Evolutionary conservation across 2,329 filamentous ascomycete genomes (phyloP).

Genomic region (Rutstroemia sydowiana): DNA sequence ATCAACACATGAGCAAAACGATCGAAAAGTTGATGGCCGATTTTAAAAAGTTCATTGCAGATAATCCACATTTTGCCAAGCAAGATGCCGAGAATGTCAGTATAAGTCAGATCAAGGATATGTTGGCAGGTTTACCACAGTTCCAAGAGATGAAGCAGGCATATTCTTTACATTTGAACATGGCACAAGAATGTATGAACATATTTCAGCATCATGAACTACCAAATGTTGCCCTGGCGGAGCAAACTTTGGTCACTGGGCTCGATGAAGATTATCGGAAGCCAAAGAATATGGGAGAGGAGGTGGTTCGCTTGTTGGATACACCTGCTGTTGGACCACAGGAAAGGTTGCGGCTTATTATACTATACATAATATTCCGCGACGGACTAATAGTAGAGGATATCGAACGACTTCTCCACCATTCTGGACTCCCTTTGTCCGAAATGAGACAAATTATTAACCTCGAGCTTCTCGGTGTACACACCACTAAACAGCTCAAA

Average conservation of each 20-base stretch:
- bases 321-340: conserved; percentile 64
- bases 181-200: conserved; percentile 97
- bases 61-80: conserved; percentile 88
- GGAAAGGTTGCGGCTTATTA: conserved; percentile 77
- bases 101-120: conserved; percentile 89
- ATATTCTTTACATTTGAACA: conserved; percentile 88
- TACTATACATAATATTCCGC: conserved; percentile 78
- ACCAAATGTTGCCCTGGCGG: conserved; percentile 76
- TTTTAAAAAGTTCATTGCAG: conserved; percentile 83
- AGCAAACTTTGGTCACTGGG: conserved; percentile 87
- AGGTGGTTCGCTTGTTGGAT: conserved; percentile 81
- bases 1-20: conserved; percentile 96
- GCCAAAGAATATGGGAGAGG: conserved; percentile 80
- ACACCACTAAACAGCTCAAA: conserved; percentile 65
- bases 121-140: conserved; percentile 89
- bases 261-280: conserved; percentile 88
- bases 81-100: conserved; percentile 61
- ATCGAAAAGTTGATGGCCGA: conserved; percentile 89
- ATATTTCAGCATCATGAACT: conserved; percentile 81
- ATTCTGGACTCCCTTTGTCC: conserved; percentile 68
- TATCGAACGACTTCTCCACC: conserved; percentile 73
- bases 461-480: conserved; percentile 73
- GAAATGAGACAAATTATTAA: conserved; percentile 70
- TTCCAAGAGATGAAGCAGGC: conserved; percentile 94
- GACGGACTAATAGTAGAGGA: conserved; percentile 81